These are phyloP conservation scores for Neocatenulostroma microsporum DNA, from an alignment of 2,329 filamentous ascomycete species.

Conservation along the genomic window DNA sequence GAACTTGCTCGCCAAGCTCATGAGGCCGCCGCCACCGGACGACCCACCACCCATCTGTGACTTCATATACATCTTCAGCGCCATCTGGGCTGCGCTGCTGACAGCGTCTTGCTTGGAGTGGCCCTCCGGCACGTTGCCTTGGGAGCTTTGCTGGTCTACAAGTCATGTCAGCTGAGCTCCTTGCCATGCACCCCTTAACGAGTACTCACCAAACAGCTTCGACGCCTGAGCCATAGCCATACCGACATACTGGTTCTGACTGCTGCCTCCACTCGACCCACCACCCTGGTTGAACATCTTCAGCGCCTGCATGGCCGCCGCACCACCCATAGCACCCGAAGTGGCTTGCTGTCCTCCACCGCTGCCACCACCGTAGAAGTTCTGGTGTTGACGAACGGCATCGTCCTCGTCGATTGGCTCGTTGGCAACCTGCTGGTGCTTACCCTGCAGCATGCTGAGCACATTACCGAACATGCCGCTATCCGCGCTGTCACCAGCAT, in stretches of 20 bases:
- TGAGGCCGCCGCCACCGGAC: slow-evolving; percentile 44
- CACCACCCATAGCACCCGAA: slow-evolving; percentile 50
- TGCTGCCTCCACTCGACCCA: slow-evolving; percentile 32
- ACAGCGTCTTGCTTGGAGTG: slow-evolving; percentile 75
- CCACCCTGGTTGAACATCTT: slow-evolving; percentile 58
- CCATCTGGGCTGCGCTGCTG: slow-evolving; percentile 73
- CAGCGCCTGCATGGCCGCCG: slow-evolving; percentile 73
- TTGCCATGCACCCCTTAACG: too few species aligned
- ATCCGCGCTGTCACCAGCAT: slow-evolving; percentile 46
- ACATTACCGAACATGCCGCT: slow-evolving; percentile 49
- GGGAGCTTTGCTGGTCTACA: slow-evolving; percentile 45
- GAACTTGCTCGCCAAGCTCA: slow-evolving; percentile 56
- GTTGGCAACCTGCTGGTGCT: slow-evolving; percentile 43
- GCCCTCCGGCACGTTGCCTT: slow-evolving; percentile 45
- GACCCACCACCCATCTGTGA: slow-evolving; percentile 47
- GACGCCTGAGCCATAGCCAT: slow-evolving; percentile 83
- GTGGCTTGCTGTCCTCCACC: slow-evolving; percentile 40
- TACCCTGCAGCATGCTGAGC: slow-evolving; percentile 48
- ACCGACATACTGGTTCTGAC: slow-evolving; percentile 73
- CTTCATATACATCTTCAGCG: slow-evolving; percentile 87
- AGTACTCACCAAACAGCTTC: slow-evolving; percentile 54
- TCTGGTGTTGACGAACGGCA: slow-evolving; percentile 66
- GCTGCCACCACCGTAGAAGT: slow-evolving; percentile 56
- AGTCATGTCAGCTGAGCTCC: not conserved
- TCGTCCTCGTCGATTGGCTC: slow-evolving; percentile 56